A percentile compares a stretch with the other conserved stretches of the same genome.
phyloP scores from a whole-genome alignment of 2,329 filamentous ascomycete genomes.

The Talaromyces sp. region DNA sequence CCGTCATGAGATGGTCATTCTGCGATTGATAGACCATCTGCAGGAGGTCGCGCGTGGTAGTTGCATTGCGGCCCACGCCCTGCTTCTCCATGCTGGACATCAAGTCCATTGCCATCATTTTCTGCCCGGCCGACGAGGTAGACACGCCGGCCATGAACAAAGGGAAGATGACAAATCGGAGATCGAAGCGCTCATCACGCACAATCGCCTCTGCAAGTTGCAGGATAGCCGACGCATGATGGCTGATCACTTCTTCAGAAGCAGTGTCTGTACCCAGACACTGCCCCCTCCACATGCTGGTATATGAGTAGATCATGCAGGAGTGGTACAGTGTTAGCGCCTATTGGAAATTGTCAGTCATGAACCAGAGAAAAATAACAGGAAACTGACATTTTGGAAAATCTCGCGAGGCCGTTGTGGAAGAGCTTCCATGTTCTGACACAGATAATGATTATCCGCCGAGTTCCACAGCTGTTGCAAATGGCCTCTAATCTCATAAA shows the following conservation, averaged over 20 bases:
- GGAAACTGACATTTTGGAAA: slow-evolving; percentile 41
- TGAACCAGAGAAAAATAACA: background rate
- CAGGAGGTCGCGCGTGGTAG: slow-evolving; percentile 41
- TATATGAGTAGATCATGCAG: slow-evolving; percentile 49
- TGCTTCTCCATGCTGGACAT: slow-evolving; percentile 44
- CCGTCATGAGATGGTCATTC: slow-evolving; percentile 33
- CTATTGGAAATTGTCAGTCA: slow-evolving; percentile 18
- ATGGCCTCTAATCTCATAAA: slow-evolving; percentile 32
- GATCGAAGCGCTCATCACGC: slow-evolving; percentile 33
- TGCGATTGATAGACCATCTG: slow-evolving; percentile 47
- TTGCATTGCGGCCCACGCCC: slow-evolving; percentile 46
- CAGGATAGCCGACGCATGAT: slow-evolving; percentile 42
- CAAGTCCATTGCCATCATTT: slow-evolving; percentile 45
- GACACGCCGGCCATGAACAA: slow-evolving; percentile 51
- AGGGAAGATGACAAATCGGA: slow-evolving; percentile 48
- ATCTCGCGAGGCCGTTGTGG: slow-evolving; percentile 30
- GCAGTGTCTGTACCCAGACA: slow-evolving; percentile 33
- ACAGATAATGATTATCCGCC: slow-evolving; percentile 29
- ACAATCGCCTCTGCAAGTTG: slow-evolving; percentile 39
- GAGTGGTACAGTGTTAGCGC: slow-evolving; percentile 45
- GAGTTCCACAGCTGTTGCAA: slow-evolving; percentile 35
- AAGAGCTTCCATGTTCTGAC: slow-evolving; percentile 31
- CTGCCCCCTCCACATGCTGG: slow-evolving; percentile 50
- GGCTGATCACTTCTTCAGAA: slow-evolving; percentile 38
- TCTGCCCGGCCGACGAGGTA: slow-evolving; percentile 34